Evolutionary conservation across 345 rosid genomes (phyloP).

Genomic region (Euclidium syriacum): DNA sequence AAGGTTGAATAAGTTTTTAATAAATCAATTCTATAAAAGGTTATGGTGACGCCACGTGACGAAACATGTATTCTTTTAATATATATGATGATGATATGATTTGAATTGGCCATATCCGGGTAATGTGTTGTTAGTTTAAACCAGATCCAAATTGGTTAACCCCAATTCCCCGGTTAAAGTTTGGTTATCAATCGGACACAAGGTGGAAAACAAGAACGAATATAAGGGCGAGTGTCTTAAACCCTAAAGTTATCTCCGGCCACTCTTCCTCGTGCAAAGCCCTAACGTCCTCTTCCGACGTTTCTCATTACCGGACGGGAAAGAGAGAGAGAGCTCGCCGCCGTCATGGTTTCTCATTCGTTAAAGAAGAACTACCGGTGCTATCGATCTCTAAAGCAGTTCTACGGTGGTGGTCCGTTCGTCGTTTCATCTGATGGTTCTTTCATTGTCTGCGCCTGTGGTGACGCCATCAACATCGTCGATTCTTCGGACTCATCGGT

Average conservation of each 20-base stretch:
- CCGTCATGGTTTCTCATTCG: constrained; percentile 40
- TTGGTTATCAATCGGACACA: neutral
- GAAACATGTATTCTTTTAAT: no score
- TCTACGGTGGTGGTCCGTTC: constrained; percentile 89
- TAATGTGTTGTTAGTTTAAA: no score
- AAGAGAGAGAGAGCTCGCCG: neutral
- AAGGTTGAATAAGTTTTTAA: no score
- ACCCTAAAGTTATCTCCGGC: constrained; percentile 24
- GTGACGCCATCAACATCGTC: constrained; percentile 71
- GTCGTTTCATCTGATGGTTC: constrained; percentile 72
- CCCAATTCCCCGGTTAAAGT: neutral
- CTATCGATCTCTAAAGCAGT: constrained; percentile 66
- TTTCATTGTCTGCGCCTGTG: constrained; percentile 73
- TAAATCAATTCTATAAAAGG: no score
- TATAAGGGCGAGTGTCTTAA: constrained; percentile 21
- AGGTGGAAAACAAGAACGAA: neutral
- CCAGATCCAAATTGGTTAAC: neutral
- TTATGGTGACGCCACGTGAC: no score
- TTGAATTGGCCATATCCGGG: no score
- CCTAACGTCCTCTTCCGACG: neutral
- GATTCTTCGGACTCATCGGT: constrained; percentile 50
- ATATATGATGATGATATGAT: no score
- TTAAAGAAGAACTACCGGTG: constrained; percentile 68
- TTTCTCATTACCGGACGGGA: constrained; percentile 7
- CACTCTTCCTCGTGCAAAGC: constrained; percentile 3